Evolutionary conservation across 768 basidiomycete species (phyloP), one percentile per base, ranked within the genome.

Genomic region (Mycena metata): DNA sequence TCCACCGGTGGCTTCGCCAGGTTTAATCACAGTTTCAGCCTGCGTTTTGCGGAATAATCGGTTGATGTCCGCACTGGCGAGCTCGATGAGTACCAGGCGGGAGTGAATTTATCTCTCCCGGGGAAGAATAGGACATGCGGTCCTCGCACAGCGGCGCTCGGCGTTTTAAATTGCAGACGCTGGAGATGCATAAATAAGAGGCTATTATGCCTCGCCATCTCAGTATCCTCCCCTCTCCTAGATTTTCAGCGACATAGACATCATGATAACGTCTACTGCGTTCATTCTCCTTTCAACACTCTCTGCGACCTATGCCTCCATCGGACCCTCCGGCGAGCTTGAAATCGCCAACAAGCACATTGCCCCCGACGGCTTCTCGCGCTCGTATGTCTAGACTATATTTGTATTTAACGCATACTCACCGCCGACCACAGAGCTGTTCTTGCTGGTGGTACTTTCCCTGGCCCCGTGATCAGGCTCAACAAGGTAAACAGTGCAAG

Each of bases 381-480:
- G 67, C 41, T 64, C 61, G 67, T 69, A 35, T 16, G 61, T 52
- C n/a, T n/a, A n/a, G n/a, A n/a, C n/a, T n/a, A n/a, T n/a, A n/a
- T n/a, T n/a, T n/a, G n/a, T n/a, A n/a, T n/a, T n/a, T n/a, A n/a
- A n/a, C n/a, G 45, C 47, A 13, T 13, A 7, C 51, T 17, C 8
- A n/a, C 35, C 43, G n/a, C 4, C 5, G 0, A 13, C 24, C 10
- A 0, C 23, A 85, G 84, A 41, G 74, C 86, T 21, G 79, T 83
- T 3, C 75, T 88, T 45, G 84, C 85, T 41, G 81, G 80, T 35
- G 85, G 85, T 17, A 77, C 70, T 2, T 85, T 85, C 60, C 87
- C 87, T 0, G 86, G 84, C 2, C 86, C 87, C 10, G 62, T 85
- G 45, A 83, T 87, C 51, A 42, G 33, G 3, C 72, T 67, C 17